phyloP scores from a whole-genome alignment of 495 filamentous ascomycete genomes.

The Aspergillus coremiiformis region DNA sequence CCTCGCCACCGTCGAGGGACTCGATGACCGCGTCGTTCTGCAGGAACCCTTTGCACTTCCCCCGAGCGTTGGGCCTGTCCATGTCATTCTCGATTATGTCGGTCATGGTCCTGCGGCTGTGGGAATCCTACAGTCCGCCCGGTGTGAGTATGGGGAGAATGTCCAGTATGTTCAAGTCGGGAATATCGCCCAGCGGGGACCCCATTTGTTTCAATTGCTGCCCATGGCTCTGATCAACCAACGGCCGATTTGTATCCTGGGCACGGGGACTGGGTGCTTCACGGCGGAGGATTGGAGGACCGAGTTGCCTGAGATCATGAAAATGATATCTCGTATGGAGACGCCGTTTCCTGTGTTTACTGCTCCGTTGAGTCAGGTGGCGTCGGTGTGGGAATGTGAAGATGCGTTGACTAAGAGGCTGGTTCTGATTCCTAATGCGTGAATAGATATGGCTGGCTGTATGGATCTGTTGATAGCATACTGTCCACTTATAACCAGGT shows the following conservation, averaged over 20 bases:
- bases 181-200: not conserved
- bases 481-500: too few relatives aligned
- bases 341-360: not conserved
- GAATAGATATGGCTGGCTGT: not conserved
- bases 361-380: not conserved
- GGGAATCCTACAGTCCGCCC: not conserved
- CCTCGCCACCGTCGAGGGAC: not conserved
- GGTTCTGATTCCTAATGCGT: not conserved
- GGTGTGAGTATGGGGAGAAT: not conserved
- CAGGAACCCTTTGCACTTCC: not conserved
- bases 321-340: not conserved
- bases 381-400: conserved; percentile 1
- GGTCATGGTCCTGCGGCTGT: not conserved
- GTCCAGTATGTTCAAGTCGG: conserved; percentile 2
- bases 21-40: not conserved
- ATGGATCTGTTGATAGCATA: too few relatives aligned
- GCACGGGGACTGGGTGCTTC: conserved; percentile 2
- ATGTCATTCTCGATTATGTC: conserved; percentile 6
- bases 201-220: not conserved
- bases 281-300: not conserved
- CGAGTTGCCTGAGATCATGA: not conserved
- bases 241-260: conserved; percentile 5
- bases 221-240: not conserved
- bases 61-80: not conserved
- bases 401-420: not conserved